Conservation (phyloP, 257 asterid species). For the Cynanchum wilfordii region DNA sequence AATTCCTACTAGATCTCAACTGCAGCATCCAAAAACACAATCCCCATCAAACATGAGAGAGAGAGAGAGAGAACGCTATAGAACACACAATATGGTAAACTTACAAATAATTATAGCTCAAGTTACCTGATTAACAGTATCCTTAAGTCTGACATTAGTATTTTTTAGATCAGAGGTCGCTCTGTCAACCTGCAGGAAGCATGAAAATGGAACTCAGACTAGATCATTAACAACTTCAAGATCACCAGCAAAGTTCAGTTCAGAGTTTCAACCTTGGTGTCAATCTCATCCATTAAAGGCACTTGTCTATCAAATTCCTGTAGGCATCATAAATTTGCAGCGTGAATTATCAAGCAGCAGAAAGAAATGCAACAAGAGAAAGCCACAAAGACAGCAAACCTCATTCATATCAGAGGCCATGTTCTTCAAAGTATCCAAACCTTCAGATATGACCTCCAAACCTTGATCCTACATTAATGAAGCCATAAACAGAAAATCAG, state of each 20-base stretch:
- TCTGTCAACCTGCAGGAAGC: slow-evolving; percentile 71
- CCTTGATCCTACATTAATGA: slow-evolving; percentile 74
- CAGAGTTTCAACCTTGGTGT: slow-evolving; percentile 62
- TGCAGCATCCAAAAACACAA: slow-evolving; percentile 33
- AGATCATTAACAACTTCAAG: slow-evolving; percentile 3
- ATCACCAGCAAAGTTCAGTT: background rate
- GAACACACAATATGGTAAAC: background rate
- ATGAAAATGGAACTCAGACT: slow-evolving; percentile 13
- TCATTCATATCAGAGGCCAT: slow-evolving; percentile 98
- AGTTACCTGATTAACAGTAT: slow-evolving; percentile 89
- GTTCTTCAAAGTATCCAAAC: slow-evolving; percentile 85
- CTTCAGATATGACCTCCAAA: slow-evolving; percentile 84
- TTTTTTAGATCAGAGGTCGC: slow-evolving; percentile 92
- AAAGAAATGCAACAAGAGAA: slow-evolving; percentile 16
- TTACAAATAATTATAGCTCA: slow-evolving; percentile 9
- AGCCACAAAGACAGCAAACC: slow-evolving; percentile 45
- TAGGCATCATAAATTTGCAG: slow-evolving; percentile 15
- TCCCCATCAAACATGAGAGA: slow-evolving; percentile 5
- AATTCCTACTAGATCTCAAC: slow-evolving; percentile 96
- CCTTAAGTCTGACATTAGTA: slow-evolving; percentile 91
- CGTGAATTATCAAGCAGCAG: slow-evolving; percentile 9
- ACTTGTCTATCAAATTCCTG: slow-evolving; percentile 98
- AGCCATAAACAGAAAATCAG: slow-evolving; percentile 7
- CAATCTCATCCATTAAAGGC: slow-evolving; percentile 98
- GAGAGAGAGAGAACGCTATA: background rate